Percentiles rank a stretch among this genome's conserved stretches.
These are phyloP conservation scores for Physcomitrellopsis africana DNA, from an alignment of 225 moss, liverwort and hornwort genomes.

Conservation along the genomic window DNA sequence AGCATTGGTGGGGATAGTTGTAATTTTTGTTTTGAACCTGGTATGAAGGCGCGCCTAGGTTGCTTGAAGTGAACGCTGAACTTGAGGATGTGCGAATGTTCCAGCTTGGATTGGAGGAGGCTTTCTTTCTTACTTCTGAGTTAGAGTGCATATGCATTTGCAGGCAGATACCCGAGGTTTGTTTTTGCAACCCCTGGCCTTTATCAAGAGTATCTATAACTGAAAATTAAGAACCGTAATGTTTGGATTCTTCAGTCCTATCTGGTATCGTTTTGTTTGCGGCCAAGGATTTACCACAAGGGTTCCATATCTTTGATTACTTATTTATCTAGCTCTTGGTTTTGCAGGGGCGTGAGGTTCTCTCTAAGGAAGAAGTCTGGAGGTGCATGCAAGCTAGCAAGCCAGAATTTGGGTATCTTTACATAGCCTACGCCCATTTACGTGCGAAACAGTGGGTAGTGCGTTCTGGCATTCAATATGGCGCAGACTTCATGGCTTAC, in stretches of 20 bases:
- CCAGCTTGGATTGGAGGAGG: conserved; percentile 89
- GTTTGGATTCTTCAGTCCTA: neutral
- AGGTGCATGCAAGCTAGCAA: conserved; percentile 61
- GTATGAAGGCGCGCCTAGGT: conserved; percentile 54
- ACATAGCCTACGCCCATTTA: conserved; percentile 79
- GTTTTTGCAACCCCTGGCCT: neutral
- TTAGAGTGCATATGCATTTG: conserved; percentile 67
- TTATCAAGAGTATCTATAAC: neutral
- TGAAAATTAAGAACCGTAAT: neutral
- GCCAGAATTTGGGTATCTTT: conserved; percentile 57
- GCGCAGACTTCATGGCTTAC: conserved; percentile 97
- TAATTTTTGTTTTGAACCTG: conserved; percentile 6
- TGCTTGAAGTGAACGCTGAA: conserved; percentile 40
- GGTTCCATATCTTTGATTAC: neutral
- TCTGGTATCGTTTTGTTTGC: neutral
- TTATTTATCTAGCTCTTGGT: neutral
- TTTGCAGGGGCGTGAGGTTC: conserved; percentile 55
- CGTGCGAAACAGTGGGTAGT: conserved; percentile 87
- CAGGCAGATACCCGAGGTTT: conserved; percentile 53
- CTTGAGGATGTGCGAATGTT: conserved; percentile 50
- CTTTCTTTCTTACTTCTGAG: conserved; percentile 73
- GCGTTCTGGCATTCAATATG: conserved; percentile 88
- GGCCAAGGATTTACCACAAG: neutral
- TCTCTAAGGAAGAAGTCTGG: conserved; percentile 64
- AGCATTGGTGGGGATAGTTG: neutral